Evolutionary conservation across 73 alveolate genomes (phyloP).

Genomic region (Paramecium sexaurelia): DNA sequence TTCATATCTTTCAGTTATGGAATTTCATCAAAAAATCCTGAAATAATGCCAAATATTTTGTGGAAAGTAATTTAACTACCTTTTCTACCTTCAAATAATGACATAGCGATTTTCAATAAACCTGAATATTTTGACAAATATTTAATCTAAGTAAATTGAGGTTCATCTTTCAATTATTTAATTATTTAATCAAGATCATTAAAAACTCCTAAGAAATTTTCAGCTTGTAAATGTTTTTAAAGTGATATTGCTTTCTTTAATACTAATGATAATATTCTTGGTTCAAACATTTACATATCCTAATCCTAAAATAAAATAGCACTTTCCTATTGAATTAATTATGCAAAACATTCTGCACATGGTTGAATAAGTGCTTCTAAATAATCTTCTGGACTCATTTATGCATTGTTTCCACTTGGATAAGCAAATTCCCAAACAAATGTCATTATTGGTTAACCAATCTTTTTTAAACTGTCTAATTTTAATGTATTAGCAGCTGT

Average conservation of each 20-base stretch:
- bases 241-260: slow-evolving; percentile 26
- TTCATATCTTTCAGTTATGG: slow-evolving; percentile 39
- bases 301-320: neutral
- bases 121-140: slow-evolving; percentile 16
- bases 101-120: slow-evolving; percentile 25
- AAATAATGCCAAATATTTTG: slow-evolving; percentile 18
- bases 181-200: slow-evolving; percentile 40
- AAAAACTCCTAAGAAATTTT: neutral
- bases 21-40: slow-evolving; percentile 48
- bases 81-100: slow-evolving; percentile 47
- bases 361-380: neutral
- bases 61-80: slow-evolving; percentile 32
- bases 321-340: neutral
- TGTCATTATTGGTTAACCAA: slow-evolving; percentile 56
- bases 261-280: neutral
- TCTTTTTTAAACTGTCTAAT: neutral
- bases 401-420: neutral
- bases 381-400: slow-evolving; percentile 20
- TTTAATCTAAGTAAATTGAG: neutral
- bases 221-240: neutral
- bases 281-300: slow-evolving; percentile 13
- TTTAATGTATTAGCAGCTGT: slow-evolving; percentile 30
- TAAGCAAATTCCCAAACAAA: slow-evolving; percentile 70
- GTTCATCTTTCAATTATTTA: neutral
- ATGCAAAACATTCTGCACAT: slow-evolving; percentile 45